A percentile compares a stretch with the other conserved stretches of the same genome.
Conservation (phyloP, 495 filamentous ascomycete genomes). For the Podospora anserina region DNA sequence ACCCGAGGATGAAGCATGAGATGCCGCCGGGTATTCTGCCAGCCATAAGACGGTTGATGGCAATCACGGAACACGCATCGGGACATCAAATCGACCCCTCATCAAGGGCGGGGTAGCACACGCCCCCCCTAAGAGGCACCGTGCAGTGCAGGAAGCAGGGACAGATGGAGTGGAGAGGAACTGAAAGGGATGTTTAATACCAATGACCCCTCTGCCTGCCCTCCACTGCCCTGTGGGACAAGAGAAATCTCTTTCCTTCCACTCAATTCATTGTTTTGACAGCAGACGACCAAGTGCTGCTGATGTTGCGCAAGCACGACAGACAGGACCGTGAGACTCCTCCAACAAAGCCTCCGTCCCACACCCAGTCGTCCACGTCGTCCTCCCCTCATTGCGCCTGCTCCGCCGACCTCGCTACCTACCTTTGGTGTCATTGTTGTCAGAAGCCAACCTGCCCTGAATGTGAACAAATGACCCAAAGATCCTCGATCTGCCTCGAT, state of each 20-base stretch:
- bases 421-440: neutral
- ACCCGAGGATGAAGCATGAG: neutral
- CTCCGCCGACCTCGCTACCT: slow-evolving; percentile 1
- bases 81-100: neutral
- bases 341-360: slow-evolving; percentile 2
- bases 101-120: slow-evolving; percentile 1
- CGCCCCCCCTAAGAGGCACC: neutral
- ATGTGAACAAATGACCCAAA: slow-evolving; percentile 27
- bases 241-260: neutral
- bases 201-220: neutral
- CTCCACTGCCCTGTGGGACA: neutral
- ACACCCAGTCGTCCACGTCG: neutral
- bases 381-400: neutral
- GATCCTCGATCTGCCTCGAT: slow-evolving; percentile 22
- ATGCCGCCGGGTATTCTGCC: slow-evolving; percentile 5
- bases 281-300: neutral
- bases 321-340: slow-evolving; percentile 6
- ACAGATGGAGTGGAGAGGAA: neutral
- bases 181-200: neutral
- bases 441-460: slow-evolving; percentile 4
- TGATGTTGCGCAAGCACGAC: slow-evolving; percentile 6
- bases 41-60: neutral
- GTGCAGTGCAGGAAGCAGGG: neutral
- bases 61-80: slow-evolving; percentile 4
- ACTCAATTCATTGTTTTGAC: neutral